Conservation (phyloP, 352 stramenopile species). For the Pythium grandisporangium region DNA sequence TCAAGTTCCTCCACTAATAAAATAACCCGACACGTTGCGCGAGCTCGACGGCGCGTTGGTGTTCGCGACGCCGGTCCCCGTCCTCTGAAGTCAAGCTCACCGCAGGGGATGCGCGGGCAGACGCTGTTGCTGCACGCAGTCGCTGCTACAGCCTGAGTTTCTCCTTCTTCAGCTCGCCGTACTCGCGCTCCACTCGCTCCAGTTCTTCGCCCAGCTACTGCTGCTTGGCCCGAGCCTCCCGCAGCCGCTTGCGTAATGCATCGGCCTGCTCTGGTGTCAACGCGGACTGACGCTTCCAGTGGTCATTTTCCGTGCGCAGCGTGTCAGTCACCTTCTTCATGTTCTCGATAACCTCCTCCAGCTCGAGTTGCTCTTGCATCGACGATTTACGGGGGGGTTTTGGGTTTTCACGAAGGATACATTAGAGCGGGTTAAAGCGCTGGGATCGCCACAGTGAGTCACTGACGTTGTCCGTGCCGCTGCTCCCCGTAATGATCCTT, state of each 20-base stretch:
- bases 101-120: conserved; percentile 2
- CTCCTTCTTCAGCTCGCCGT: conserved; percentile 36
- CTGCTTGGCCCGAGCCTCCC: conserved; percentile 29
- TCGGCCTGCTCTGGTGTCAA: conserved; percentile 33
- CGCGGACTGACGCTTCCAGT: not conserved
- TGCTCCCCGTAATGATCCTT: conserved; percentile 43
- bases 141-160: conserved; percentile 66
- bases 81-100: conserved; percentile 1
- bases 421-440: no score
- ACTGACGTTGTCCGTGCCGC: conserved; percentile 56
- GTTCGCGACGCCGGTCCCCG: not conserved
- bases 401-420: no score
- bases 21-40: no score
- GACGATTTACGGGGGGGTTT: no score
- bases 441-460: conserved; percentile 56
- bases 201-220: conserved; percentile 29
- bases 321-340: conserved; percentile 83
- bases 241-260: conserved; percentile 30
- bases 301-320: conserved; percentile 60
- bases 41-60: conserved; percentile 5
- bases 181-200: conserved; percentile 24
- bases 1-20: conserved; percentile 12
- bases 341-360: conserved; percentile 70
- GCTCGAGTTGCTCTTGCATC: conserved; percentile 33
- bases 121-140: conserved; percentile 28